phyloP scores from a whole-genome alignment of 2,329 filamentous ascomycete genomes.

The Sporothrix mexicana region DNA sequence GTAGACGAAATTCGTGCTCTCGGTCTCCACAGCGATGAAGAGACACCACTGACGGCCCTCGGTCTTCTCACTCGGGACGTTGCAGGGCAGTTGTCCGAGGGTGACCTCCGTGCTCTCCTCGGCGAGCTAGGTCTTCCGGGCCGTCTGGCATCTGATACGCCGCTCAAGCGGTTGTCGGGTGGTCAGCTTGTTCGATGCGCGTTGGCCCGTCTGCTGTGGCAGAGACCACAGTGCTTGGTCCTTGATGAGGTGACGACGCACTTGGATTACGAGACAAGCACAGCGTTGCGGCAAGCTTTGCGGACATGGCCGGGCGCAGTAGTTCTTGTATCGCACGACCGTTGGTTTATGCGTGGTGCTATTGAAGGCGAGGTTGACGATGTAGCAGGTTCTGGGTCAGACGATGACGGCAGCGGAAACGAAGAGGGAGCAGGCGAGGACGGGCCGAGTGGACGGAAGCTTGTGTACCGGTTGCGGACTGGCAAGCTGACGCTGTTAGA shows the following conservation, averaged over 20 bases:
- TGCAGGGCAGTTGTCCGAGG: slow-evolving; percentile 63
- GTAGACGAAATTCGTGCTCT: slow-evolving; percentile 70
- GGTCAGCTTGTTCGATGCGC: slow-evolving; percentile 74
- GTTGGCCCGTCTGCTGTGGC: slow-evolving; percentile 71
- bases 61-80: slow-evolving; percentile 64
- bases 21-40: slow-evolving; percentile 49
- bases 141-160: slow-evolving; percentile 73
- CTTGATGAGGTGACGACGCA: slow-evolving; percentile 86
- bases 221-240: slow-evolving; percentile 72
- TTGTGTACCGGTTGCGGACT: slow-evolving; percentile 65
- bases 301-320: slow-evolving; percentile 74
- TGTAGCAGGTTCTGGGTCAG: slow-evolving; percentile 47
- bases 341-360: slow-evolving; percentile 78
- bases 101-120: slow-evolving; percentile 69
- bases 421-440: slow-evolving; percentile 56
- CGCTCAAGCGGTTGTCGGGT: slow-evolving; percentile 74
- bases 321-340: slow-evolving; percentile 79
- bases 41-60: slow-evolving; percentile 66
- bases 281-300: slow-evolving; percentile 70
- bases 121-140: slow-evolving; percentile 73
- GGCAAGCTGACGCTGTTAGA: slow-evolving; percentile 62
- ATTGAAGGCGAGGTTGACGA: slow-evolving; percentile 65
- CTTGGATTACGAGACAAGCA: slow-evolving; percentile 81
- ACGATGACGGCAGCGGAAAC: slow-evolving; percentile 53
- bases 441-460: slow-evolving; percentile 52